Evolutionary conservation across 2,329 filamentous ascomycete species (phyloP), one percentile per base, ranked within the genome.

Genomic region (Penicillium aurantiogriseum): DNA sequence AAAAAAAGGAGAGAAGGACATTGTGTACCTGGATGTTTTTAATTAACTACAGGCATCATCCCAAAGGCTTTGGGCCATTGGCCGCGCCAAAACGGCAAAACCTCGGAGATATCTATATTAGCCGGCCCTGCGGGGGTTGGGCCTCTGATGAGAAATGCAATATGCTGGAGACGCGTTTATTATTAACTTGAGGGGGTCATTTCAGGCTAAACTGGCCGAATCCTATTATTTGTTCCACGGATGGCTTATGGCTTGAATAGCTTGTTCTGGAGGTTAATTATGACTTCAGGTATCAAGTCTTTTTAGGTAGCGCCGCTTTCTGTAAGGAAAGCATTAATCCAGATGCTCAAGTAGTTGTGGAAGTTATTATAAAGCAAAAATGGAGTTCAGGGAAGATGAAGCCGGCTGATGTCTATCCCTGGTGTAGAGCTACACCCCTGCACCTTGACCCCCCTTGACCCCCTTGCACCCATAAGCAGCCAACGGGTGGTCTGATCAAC

Each of bases 171-270:
- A 31, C 5, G n/a, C 27, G 5, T 31, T 29, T 5, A 15, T 8
- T 5, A 15, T 29, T 10, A 10, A 31, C 9, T 8, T 31, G 27
- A 21, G 10, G 27, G 43, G 27, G 27, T 25, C 21, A 36, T 23
- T 48, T 54, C 40, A 59, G 59, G 54, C 57, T 60, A 53, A 58
- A 62, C 33, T 33, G 5, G 8, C 7, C 5, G 36, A 19, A 19
- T 27, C 15, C 11, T 2, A 25, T 45, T 6, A 17, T 25, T 44
- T 8, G 17, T 19, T 46, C 51, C 21, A 17, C 51, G 35, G 51
- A 49, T 48, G 51, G 51, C 51, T 54, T 38, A 35, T 54, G 27
- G 44, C 51, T 54, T 39, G 25, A 33, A 38, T 54, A 29, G 44
- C 51, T 54, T 40, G 19, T 36, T 33, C 23, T 45, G 33, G 17